Conservation (phyloP, 2,329 filamentous ascomycete genomes). For the Tolypocladium amazonense region DNA sequence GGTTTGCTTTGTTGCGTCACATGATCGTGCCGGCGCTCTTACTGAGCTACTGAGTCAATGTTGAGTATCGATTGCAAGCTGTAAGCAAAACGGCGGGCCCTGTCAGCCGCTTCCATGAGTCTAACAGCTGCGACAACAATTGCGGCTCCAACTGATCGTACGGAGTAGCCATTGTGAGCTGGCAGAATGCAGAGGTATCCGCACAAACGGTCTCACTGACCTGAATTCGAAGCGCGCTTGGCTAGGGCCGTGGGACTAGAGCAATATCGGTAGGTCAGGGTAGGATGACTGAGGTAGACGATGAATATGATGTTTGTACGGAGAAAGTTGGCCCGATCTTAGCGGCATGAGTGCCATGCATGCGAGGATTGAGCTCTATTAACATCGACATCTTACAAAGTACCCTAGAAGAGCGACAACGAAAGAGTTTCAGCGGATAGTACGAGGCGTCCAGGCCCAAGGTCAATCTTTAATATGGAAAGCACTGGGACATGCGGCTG, state of each 20-base stretch:
- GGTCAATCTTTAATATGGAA: no score
- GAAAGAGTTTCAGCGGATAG: background rate
- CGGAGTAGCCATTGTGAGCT: no score
- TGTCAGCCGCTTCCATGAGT: background rate
- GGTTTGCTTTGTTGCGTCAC: background rate
- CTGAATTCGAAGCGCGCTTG: background rate
- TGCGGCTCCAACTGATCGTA: background rate
- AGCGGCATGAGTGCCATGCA: background rate
- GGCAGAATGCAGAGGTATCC: background rate
- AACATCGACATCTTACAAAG: background rate
- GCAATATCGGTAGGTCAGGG: background rate
- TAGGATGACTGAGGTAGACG: background rate
- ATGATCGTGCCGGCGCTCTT: background rate
- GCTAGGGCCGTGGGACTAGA: background rate
- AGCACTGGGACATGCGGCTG: no score
- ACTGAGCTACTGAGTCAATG: background rate
- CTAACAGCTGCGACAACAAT: background rate
- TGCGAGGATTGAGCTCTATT: no score
- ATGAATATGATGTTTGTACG: background rate
- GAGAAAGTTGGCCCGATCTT: background rate
- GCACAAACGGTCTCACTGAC: background rate
- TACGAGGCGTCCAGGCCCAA: no score
- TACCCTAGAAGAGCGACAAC: background rate
- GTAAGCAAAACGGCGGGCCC: background rate
- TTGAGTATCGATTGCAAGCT: background rate